Evolutionary conservation across 352 stramenopile genomes (phyloP).

Genomic region (Phytophthora idaei): DNA sequence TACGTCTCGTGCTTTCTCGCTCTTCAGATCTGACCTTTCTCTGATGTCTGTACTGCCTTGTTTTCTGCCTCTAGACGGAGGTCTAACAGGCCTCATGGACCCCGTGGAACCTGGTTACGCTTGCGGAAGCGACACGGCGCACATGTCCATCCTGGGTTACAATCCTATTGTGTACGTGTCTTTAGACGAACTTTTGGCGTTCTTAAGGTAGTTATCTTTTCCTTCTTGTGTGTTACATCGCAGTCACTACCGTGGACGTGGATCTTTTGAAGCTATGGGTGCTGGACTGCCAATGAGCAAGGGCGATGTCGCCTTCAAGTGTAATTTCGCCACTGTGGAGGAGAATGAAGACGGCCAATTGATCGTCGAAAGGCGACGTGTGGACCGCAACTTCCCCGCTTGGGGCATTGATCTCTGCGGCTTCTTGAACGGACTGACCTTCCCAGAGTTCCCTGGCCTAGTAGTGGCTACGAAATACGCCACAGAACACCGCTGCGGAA

Average conservation of each 20-base stretch:
- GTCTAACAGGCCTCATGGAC: constrained; percentile 86
- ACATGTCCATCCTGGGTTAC: constrained; percentile 92
- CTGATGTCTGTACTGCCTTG: constrained; percentile 1
- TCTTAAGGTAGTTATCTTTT: constrained; percentile 15
- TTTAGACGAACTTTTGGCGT: neutral
- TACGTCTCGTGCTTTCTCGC: constrained; percentile 26
- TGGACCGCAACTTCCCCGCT: constrained; percentile 83
- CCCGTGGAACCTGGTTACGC: constrained; percentile 84
- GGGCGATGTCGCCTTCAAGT: constrained; percentile 90
- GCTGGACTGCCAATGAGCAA: constrained; percentile 83
- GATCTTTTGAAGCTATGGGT: constrained; percentile 90
- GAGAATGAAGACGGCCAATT: constrained; percentile 66
- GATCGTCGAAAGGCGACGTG: constrained; percentile 73
- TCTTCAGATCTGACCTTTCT: neutral
- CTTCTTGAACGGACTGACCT: constrained; percentile 64
- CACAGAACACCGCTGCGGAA: constrained; percentile 86
- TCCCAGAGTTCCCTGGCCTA: constrained; percentile 70
- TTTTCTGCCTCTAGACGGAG: constrained; percentile 44
- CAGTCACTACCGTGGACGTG: constrained; percentile 84
- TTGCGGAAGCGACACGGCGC: constrained; percentile 86
- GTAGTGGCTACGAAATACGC: constrained; percentile 84
- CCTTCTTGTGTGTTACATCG: constrained; percentile 3
- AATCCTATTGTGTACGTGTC: constrained; percentile 72
- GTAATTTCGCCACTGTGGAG: constrained; percentile 86
- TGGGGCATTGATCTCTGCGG: constrained; percentile 87